A percentile compares a stretch with the other conserved stretches of the same genome.
These are phyloP conservation scores for Hortiboletus rubellus DNA, from an alignment of 1,284 basidiomycete species.

Conservation along the genomic window DNA sequence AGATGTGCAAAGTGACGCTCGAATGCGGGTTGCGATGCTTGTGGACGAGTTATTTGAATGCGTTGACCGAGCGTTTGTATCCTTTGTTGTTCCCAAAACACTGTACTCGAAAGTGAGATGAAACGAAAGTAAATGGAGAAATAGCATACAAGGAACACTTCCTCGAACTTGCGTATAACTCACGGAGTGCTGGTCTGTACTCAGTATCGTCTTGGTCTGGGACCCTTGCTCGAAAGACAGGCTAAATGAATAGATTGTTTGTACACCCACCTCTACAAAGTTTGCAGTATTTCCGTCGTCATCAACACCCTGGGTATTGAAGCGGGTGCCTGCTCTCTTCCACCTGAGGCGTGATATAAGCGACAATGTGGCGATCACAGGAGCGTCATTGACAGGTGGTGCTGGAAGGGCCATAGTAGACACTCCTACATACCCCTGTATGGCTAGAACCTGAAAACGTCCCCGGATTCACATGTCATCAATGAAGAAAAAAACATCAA, in stretches of 20 bases:
- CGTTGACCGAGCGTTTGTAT: slow-evolving; percentile 87
- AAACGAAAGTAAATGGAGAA: slow-evolving; percentile 15
- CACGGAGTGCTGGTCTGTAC: slow-evolving; percentile 79
- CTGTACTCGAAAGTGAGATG: slow-evolving; percentile 40
- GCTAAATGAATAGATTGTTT: not conserved
- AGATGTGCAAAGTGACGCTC: slow-evolving; percentile 90
- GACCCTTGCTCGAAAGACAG: slow-evolving; percentile 11
- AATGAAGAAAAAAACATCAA: slow-evolving; percentile 30
- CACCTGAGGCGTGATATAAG: slow-evolving; percentile 88
- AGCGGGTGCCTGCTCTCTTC: slow-evolving; percentile 95
- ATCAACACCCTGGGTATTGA: slow-evolving; percentile 96
- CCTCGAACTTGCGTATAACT: slow-evolving; percentile 94
- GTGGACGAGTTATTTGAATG: slow-evolving; percentile 93
- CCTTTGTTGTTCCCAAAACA: slow-evolving; percentile 99
- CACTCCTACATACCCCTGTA: slow-evolving; percentile 89
- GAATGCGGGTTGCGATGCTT: slow-evolving; percentile 94
- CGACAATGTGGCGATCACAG: slow-evolving; percentile 67
- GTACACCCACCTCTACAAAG: slow-evolving; percentile 81
- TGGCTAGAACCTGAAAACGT: slow-evolving; percentile 68
- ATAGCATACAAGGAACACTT: slow-evolving; percentile 81
- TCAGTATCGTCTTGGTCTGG: slow-evolving; percentile 90
- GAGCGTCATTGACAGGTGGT: slow-evolving; percentile 68
- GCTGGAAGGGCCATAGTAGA: slow-evolving; percentile 70
- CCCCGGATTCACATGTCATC: slow-evolving; percentile 15
- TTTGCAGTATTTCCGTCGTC: slow-evolving; percentile 98